Evolutionary conservation across 192 early-diverging fungal species (phyloP).

Genomic region (Mortierella claussenii): DNA sequence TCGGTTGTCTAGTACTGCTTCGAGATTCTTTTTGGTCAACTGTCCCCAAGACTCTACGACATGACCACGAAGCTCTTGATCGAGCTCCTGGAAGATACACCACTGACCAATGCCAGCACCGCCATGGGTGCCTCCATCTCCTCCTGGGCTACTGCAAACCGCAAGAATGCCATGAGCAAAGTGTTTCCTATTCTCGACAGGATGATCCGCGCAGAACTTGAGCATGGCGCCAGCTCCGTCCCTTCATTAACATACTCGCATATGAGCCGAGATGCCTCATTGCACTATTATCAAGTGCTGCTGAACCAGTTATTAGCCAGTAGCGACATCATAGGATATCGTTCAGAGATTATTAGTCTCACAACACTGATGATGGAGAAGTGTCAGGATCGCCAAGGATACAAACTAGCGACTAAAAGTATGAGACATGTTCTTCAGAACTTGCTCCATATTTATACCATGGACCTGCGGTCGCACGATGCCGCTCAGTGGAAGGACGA

Average conservation of each 20-base stretch:
- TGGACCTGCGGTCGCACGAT: slow-evolving; percentile 66
- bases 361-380: slow-evolving; percentile 58
- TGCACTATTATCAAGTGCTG: slow-evolving; percentile 85
- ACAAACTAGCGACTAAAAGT: slow-evolving; percentile 77
- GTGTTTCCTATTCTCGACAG: slow-evolving; percentile 69
- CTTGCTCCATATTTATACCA: slow-evolving; percentile 64
- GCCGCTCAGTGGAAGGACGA: slow-evolving; percentile 65
- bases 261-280: slow-evolving; percentile 64
- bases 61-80: slow-evolving; percentile 68
- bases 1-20: slow-evolving; percentile 73
- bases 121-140: slow-evolving; percentile 62
- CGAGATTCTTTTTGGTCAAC: slow-evolving; percentile 75
- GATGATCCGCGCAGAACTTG: slow-evolving; percentile 71
- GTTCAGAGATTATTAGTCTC: slow-evolving; percentile 60
- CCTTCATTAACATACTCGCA: slow-evolving; percentile 59
- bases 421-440: slow-evolving; percentile 59
- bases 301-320: slow-evolving; percentile 64
- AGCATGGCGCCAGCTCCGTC: slow-evolving; percentile 68
- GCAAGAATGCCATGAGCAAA: slow-evolving; percentile 56
- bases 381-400: slow-evolving; percentile 71
- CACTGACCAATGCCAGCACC: slow-evolving; percentile 77
- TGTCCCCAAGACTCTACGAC: slow-evolving; percentile 71
- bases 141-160: slow-evolving; percentile 47
- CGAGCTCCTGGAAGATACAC: slow-evolving; percentile 65
- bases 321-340: slow-evolving; percentile 63